Evolutionary conservation across 192 early-diverging fungal genomes (phyloP).

Genomic region (Globomyces pollinis-pini): DNA sequence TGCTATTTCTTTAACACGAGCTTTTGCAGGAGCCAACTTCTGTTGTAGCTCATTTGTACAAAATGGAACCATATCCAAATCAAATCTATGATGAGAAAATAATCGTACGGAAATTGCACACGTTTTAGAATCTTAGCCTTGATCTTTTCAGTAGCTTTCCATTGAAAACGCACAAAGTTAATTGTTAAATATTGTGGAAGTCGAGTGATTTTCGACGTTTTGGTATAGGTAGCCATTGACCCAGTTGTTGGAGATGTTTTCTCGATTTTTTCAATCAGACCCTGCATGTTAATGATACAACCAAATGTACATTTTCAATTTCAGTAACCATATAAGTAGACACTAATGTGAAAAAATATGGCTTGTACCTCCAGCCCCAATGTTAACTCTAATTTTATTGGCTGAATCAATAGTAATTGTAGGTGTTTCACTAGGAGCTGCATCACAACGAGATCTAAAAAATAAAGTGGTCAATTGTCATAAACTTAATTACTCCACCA

Average conservation of each 20-base stretch:
- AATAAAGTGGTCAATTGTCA: no score
- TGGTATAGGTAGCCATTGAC: conserved; percentile 71
- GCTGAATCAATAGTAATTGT: conserved; percentile 60
- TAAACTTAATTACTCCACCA: neutral
- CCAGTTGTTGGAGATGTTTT: conserved; percentile 79
- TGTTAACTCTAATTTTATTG: conserved; percentile 63
- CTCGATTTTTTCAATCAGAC: conserved; percentile 75
- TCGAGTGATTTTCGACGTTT: conserved; percentile 66
- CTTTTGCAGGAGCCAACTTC: conserved; percentile 52
- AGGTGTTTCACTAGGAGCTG: conserved; percentile 66
- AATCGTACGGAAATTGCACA: conserved; percentile 93
- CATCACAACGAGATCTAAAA: conserved; percentile 65
- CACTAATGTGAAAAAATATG: conserved; percentile 13
- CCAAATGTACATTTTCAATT: conserved; percentile 51
- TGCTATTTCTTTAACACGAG: conserved; percentile 60
- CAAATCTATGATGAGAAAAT: no score
- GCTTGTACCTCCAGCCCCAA: conserved; percentile 41
- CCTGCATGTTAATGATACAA: conserved; percentile 32
- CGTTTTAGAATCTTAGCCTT: conserved; percentile 91
- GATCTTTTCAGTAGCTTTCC: conserved; percentile 72
- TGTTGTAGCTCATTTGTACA: conserved; percentile 75
- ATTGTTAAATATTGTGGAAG: conserved; percentile 85
- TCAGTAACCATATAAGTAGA: conserved; percentile 74
- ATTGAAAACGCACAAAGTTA: conserved; percentile 92
- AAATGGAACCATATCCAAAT: conserved; percentile 78